Conservation (phyloP, 2,329 filamentous ascomycete genomes). For the Pseudocercospora macadamiae region DNA sequence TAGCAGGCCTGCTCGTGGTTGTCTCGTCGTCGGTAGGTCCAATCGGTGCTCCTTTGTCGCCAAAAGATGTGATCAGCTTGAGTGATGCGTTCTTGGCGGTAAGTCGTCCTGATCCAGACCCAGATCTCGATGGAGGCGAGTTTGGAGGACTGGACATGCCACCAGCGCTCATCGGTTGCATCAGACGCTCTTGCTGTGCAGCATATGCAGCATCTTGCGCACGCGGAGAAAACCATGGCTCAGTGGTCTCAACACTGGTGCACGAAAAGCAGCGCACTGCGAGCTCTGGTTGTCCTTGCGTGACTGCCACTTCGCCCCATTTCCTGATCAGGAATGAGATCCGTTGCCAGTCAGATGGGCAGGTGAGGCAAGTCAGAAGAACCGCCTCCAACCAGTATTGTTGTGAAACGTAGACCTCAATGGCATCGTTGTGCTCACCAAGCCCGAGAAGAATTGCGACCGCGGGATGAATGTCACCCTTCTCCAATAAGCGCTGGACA, state of each 20-base stretch:
- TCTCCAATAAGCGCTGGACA: slow-evolving; percentile 85
- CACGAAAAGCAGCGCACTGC: slow-evolving; percentile 94
- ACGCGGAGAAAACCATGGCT: slow-evolving; percentile 85
- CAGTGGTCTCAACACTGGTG: slow-evolving; percentile 79
- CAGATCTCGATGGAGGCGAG: slow-evolving; percentile 68
- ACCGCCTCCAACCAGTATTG: slow-evolving; percentile 91
- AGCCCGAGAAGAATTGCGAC: slow-evolving; percentile 91
- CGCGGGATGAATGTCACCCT: slow-evolving; percentile 86
- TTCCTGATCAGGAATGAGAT: slow-evolving; percentile 85
- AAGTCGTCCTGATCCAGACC: slow-evolving; percentile 46
- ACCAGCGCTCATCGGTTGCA: slow-evolving; percentile 50
- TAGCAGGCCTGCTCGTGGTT: too few species aligned
- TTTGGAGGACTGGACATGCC: slow-evolving; percentile 66
- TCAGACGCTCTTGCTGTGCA: slow-evolving; percentile 54
- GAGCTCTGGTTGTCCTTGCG: slow-evolving; percentile 83
- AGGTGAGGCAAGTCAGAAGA: slow-evolving; percentile 80
- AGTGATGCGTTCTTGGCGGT: slow-evolving; percentile 80
- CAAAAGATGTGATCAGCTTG: slow-evolving; percentile 91
- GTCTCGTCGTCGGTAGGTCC: slow-evolving; percentile 59
- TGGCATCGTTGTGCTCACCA: slow-evolving; percentile 89
- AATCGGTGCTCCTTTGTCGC: slow-evolving; percentile 61
- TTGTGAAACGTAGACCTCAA: slow-evolving; percentile 93
- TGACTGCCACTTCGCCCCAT: slow-evolving; percentile 92
- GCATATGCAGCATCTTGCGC: slow-evolving; percentile 63
- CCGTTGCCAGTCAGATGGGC: slow-evolving; percentile 85